phyloP scores from a whole-genome alignment of 257 asterid genomes.

The Przewalskia tangutica region DNA sequence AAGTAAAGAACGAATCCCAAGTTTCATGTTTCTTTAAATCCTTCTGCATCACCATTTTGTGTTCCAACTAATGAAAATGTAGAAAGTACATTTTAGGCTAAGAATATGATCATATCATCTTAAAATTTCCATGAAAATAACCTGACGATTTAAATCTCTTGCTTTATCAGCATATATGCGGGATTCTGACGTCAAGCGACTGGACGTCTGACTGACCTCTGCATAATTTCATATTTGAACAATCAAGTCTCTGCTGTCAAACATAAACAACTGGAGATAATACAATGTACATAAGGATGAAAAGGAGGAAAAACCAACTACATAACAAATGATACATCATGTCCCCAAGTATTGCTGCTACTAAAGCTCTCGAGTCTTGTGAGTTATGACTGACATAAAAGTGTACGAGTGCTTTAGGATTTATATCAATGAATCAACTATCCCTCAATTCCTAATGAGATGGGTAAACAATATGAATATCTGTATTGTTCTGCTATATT shows the following conservation, averaged over 20 bases:
- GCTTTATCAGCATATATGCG: conserved; percentile 89
- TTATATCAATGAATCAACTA: background rate
- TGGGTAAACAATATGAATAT: background rate
- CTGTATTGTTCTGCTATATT: background rate
- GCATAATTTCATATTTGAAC: conserved; percentile 18
- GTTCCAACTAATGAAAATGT: background rate
- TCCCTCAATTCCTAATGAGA: background rate
- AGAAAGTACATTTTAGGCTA: background rate
- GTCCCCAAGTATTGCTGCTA: background rate
- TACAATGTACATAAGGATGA: background rate
- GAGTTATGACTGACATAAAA: background rate
- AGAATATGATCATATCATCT: background rate
- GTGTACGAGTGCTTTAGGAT: background rate
- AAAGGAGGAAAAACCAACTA: background rate
- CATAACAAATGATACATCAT: background rate
- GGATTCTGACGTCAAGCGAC: conserved; percentile 89
- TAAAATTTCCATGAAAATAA: conserved; percentile 15
- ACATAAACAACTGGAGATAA: background rate
- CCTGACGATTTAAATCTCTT: conserved; percentile 95
- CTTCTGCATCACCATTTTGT: background rate
- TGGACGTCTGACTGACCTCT: conserved; percentile 89
- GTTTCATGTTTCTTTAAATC: background rate
- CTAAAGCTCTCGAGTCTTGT: background rate
- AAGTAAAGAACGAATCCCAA: background rate
- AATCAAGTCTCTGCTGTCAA: conserved; percentile 6